phyloP scores from a whole-genome alignment of 1,284 basidiomycete species.

The Mycosarcoma mackinlayi region DNA sequence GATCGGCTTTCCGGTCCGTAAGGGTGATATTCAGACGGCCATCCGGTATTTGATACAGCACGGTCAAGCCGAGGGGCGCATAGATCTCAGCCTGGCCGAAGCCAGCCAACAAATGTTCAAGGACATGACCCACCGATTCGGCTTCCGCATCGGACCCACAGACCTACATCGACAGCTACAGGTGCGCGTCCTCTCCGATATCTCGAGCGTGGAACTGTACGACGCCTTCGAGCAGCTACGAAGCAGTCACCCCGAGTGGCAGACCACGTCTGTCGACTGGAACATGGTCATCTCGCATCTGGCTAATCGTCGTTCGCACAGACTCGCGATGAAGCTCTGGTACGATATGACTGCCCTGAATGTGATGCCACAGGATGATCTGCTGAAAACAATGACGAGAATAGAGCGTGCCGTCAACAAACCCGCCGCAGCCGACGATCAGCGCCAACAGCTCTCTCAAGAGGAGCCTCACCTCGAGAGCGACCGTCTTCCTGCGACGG shows the following conservation, averaged over 20 bases:
- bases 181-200: slow-evolving; percentile 8
- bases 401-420: slow-evolving; percentile 10
- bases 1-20: slow-evolving; percentile 30
- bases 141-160: slow-evolving; percentile 21
- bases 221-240: slow-evolving; percentile 23
- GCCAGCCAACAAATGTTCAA: slow-evolving; percentile 34
- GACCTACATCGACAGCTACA: slow-evolving; percentile 40
- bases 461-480: neutral
- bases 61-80: slow-evolving; percentile 7
- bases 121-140: slow-evolving; percentile 31
- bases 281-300: slow-evolving; percentile 37
- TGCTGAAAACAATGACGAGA: slow-evolving; percentile 24
- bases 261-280: slow-evolving; percentile 35
- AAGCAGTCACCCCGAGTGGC: slow-evolving; percentile 29
- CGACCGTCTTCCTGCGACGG: slow-evolving; percentile 18
- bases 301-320: slow-evolving; percentile 5
- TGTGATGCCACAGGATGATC: slow-evolving; percentile 4
- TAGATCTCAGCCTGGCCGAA: neutral
- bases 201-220: slow-evolving; percentile 6
- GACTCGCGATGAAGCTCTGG: slow-evolving; percentile 20
- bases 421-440: slow-evolving; percentile 6
- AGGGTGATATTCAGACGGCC: slow-evolving; percentile 33
- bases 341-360: slow-evolving; percentile 10
- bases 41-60: slow-evolving; percentile 18
- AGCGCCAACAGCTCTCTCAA: slow-evolving; percentile 8